phyloP scores from a whole-genome alignment of 2,329 filamentous ascomycete species.

The Coniochaeta ligniaria region DNA sequence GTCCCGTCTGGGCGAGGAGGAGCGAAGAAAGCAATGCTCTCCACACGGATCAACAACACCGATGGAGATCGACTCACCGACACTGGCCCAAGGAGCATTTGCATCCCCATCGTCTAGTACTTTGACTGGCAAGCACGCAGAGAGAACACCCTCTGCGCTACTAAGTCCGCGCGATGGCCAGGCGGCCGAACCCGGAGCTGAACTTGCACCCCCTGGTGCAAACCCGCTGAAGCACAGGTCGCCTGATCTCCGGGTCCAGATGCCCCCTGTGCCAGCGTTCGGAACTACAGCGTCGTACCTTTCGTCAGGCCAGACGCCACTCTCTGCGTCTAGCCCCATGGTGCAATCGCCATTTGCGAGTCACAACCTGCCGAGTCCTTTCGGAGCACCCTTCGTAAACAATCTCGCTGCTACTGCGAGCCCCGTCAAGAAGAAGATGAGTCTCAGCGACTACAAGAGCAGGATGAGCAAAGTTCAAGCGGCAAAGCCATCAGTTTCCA shows the following conservation, averaged over 20 bases:
- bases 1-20: constrained; percentile 31
- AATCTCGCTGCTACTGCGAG: constrained; percentile 42
- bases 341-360: constrained; percentile 44
- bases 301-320: constrained; percentile 34
- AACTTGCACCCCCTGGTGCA: neutral
- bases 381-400: constrained; percentile 33
- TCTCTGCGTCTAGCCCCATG: constrained; percentile 34
- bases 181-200: neutral
- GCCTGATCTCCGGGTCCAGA: constrained; percentile 44
- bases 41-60: constrained; percentile 15
- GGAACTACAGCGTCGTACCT: constrained; percentile 27
- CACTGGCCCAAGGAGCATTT: neutral
- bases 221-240: constrained; percentile 26
- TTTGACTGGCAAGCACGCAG: neutral
- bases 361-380: constrained; percentile 31
- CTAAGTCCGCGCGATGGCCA: neutral
- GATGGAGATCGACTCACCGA: constrained; percentile 33
- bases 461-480: constrained; percentile 47
- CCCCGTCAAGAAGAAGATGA: constrained; percentile 61
- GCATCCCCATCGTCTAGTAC: neutral
- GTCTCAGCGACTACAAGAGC: constrained; percentile 58
- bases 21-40: constrained; percentile 23
- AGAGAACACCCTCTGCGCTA: neutral
- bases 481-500: constrained; percentile 28
- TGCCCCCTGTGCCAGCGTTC: constrained; percentile 49